Conservation (phyloP, 495 filamentous ascomycete genomes). For the Margaritispora aquatica region DNA sequence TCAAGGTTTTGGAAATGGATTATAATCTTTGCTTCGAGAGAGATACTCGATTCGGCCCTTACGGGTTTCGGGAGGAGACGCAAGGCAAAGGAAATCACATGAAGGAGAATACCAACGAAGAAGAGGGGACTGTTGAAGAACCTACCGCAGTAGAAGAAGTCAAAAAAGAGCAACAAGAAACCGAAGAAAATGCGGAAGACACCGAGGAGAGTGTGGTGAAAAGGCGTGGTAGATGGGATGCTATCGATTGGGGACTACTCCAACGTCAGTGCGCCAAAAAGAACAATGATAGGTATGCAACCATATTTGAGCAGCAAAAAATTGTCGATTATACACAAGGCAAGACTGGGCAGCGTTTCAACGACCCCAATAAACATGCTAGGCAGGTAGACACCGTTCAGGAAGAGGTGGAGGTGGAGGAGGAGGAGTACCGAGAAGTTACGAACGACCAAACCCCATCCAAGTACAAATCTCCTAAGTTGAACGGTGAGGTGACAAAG, state of each 20-base stretch:
- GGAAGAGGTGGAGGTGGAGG: not conserved
- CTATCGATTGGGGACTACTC: conserved; percentile 63
- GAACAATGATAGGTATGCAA: conserved; percentile 49
- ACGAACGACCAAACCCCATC: no score
- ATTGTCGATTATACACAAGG: not conserved
- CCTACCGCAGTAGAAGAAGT: no score
- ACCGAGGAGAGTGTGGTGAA: conserved; percentile 4
- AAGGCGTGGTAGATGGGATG: conserved; percentile 53
- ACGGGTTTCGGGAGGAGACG: conserved; percentile 53
- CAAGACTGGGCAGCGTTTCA: no score
- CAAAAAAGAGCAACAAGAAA: no score
- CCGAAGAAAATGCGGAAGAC: no score
- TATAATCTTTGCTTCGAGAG: conserved; percentile 89
- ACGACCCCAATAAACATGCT: not conserved
- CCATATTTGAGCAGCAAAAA: not conserved
- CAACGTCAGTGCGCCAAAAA: conserved; percentile 55
- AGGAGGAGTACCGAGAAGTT: not conserved
- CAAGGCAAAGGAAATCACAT: no score
- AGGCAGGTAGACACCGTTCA: not conserved
- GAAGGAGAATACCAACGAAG: no score
- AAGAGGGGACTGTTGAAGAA: no score
- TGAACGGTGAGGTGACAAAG: not conserved
- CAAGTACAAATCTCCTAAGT: no score
- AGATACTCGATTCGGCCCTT: conserved; percentile 75
- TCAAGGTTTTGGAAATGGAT: conserved; percentile 63